phyloP scores from a whole-genome alignment of 2,329 filamentous ascomycete species.

The Talaromyces rugulosus region DNA sequence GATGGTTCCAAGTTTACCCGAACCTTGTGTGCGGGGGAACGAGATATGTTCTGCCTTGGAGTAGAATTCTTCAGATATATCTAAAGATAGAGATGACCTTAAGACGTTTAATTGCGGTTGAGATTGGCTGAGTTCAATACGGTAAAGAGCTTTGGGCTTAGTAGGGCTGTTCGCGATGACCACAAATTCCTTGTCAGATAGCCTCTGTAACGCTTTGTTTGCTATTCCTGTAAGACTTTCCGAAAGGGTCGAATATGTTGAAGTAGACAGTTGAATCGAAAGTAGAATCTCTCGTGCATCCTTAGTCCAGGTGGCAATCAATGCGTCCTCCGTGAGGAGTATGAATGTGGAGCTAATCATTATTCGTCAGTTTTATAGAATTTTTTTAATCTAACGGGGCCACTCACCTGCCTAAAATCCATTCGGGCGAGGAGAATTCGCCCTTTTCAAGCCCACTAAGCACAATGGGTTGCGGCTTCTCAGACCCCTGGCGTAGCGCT shows the following conservation, averaged over 20 bases:
- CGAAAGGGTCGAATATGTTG: conserved; percentile 27
- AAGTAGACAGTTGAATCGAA: conserved; percentile 34
- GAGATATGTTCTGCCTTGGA: conserved; percentile 37
- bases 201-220: conserved; percentile 31
- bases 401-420: conserved; percentile 25
- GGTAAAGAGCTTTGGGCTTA: conserved; percentile 3
- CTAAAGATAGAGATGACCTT: conserved; percentile 6
- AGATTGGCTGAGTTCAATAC: conserved; percentile 2
- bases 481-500: conserved; percentile 25
- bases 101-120: conserved; percentile 1
- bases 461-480: conserved; percentile 21
- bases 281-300: conserved; percentile 34
- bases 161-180: conserved; percentile 28
- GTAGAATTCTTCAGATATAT: conserved; percentile 21
- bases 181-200: conserved; percentile 35
- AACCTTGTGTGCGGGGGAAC: conserved; percentile 29
- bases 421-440: conserved; percentile 28
- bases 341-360: conserved; percentile 27
- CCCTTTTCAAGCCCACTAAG: conserved; percentile 39
- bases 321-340: conserved; percentile 30
- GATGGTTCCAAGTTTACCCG: conserved; percentile 13
- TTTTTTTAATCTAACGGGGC: neutral
- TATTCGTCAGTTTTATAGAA: neutral
- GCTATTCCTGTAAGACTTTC: conserved; percentile 31
- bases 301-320: conserved; percentile 33